phyloP scores from a whole-genome alignment of 1,284 basidiomycete genomes.

The Austroboletus niveus region DNA sequence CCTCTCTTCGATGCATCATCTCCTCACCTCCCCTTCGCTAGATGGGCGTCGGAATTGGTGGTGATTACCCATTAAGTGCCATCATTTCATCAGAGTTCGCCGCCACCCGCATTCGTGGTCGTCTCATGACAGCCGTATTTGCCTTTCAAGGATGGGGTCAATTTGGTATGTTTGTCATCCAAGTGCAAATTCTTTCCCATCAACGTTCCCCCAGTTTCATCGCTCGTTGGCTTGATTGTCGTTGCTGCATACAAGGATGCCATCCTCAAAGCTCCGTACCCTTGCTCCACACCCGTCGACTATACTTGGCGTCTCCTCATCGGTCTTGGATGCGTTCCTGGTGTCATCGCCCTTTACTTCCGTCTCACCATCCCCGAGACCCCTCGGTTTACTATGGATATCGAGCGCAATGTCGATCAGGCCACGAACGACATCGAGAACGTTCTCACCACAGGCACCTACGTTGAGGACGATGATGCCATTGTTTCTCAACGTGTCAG shows the following conservation, averaged over 20 bases:
- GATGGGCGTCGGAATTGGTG: constrained; percentile 55
- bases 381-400: constrained; percentile 66
- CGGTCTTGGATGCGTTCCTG: constrained; percentile 50
- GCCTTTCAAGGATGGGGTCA: constrained; percentile 52
- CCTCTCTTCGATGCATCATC: background rate
- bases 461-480: constrained; percentile 42
- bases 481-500: constrained; percentile 35
- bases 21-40: constrained; percentile 16
- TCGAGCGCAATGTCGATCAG: constrained; percentile 58
- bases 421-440: constrained; percentile 51
- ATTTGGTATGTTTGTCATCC: constrained; percentile 36
- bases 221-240: constrained; percentile 53
- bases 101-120: constrained; percentile 49
- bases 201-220: constrained; percentile 35
- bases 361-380: constrained; percentile 55
- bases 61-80: constrained; percentile 49
- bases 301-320: constrained; percentile 46
- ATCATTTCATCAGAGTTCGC: constrained; percentile 59
- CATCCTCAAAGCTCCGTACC: constrained; percentile 33
- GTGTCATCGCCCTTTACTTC: constrained; percentile 47
- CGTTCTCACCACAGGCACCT: constrained; percentile 42
- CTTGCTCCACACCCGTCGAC: constrained; percentile 43
- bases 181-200: constrained; percentile 8
- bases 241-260: constrained; percentile 51
- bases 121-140: constrained; percentile 54